Percentiles rank a stretch among this genome's conserved stretches.
These are phyloP conservation scores for Ganoderma meredithae DNA, from an alignment of 1,284 basidiomycete species.

Conservation along the genomic window DNA sequence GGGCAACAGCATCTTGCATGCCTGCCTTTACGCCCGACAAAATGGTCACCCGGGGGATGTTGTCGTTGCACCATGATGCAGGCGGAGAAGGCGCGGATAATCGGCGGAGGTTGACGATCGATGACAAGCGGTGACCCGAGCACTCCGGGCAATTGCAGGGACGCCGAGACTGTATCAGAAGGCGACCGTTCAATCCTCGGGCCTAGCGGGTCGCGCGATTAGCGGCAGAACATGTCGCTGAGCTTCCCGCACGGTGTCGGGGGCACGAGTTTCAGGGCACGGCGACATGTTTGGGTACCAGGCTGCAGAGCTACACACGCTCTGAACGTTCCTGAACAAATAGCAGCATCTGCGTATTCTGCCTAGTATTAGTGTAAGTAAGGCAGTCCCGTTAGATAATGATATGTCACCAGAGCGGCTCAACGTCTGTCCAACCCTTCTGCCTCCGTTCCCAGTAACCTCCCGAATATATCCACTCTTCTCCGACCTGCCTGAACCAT, in stretches of 20 bases:
- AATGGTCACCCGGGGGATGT: constrained; percentile 14
- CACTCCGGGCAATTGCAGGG: constrained; percentile 19
- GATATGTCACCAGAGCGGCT: constrained; percentile 70
- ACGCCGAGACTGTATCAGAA: constrained; percentile 14
- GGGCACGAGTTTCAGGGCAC: constrained; percentile 20
- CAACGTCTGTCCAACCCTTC: constrained; percentile 65
- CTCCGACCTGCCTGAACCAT: constrained; percentile 78
- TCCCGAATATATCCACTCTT: constrained; percentile 79
- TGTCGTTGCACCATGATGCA: constrained; percentile 9
- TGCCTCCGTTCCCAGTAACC: constrained; percentile 86
- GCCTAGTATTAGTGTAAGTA: constrained; percentile 29
- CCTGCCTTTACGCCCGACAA: background rate
- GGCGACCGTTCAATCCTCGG: constrained; percentile 31
- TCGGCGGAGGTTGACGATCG: constrained; percentile 29
- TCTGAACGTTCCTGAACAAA: background rate
- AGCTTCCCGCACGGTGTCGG: constrained; percentile 10
- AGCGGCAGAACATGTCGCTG: constrained; percentile 10
- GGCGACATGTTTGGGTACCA: background rate
- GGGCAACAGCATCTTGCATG: background rate
- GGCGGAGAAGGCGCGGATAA: constrained; percentile 39
- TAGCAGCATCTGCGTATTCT: constrained; percentile 3
- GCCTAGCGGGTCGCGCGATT: constrained; percentile 9
- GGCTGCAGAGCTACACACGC: background rate
- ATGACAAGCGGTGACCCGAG: constrained; percentile 13
- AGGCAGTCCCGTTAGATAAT: constrained; percentile 20